Evolutionary conservation across 805 yeast genomes (phyloP).

Genomic region (Grigorovia humatica): DNA sequence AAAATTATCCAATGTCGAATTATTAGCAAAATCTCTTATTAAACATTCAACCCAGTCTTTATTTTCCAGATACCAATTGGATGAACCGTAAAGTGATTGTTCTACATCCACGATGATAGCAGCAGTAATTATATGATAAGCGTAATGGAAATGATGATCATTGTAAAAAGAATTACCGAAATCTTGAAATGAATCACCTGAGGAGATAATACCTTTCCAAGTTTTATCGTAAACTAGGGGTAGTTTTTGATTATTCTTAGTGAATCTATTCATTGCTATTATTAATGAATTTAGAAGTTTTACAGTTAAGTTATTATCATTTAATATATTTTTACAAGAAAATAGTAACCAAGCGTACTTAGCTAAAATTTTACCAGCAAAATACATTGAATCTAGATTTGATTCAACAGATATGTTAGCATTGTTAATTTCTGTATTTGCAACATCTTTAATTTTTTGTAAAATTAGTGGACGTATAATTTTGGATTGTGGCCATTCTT

Average conservation of each 20-base stretch:
- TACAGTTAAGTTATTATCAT: conserved; percentile 43
- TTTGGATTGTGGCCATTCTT: background rate
- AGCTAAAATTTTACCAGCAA: conserved; percentile 78
- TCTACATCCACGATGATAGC: conserved; percentile 55
- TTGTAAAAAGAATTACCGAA: conserved; percentile 64
- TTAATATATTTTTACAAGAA: conserved; percentile 55
- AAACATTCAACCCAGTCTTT: conserved; percentile 46
- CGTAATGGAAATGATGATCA: conserved; percentile 72
- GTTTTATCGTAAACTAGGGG: conserved; percentile 72
- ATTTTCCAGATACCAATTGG: conserved; percentile 39
- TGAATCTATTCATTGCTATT: conserved; percentile 58
- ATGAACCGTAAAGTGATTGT: background rate
- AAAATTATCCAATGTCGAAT: conserved; percentile 39
- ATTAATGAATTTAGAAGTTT: conserved; percentile 49
- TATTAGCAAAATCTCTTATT: conserved; percentile 60
- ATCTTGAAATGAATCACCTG: conserved; percentile 44
- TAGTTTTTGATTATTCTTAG: conserved; percentile 53
- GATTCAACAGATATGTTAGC: conserved; percentile 29
- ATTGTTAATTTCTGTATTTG: conserved; percentile 28
- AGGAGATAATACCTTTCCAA: conserved; percentile 71
- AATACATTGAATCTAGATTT: conserved; percentile 73
- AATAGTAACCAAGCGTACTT: conserved; percentile 83
- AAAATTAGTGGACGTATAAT: conserved; percentile 13
- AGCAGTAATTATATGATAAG: conserved; percentile 63
- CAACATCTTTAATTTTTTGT: conserved; percentile 27